Conservation (phyloP, 176 grass and related monocot genomes). For the Bonia amplexicaulis region DNA sequence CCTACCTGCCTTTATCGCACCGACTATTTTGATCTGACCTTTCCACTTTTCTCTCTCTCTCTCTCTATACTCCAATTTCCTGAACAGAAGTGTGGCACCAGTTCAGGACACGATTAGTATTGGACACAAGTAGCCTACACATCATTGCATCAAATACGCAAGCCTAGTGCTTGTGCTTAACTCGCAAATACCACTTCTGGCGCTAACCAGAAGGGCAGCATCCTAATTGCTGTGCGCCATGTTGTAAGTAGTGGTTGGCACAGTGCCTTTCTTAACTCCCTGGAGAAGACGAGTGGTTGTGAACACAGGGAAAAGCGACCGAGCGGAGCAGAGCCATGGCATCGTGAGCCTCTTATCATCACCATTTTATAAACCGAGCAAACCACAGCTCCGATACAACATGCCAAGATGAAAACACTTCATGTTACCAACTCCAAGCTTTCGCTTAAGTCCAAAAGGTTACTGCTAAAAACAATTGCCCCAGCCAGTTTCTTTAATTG, state of each 20-base stretch:
- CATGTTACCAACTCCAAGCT: conserved; percentile 5
- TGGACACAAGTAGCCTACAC: background rate
- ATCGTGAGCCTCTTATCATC: background rate
- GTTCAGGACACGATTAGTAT: background rate
- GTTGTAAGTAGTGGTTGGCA: conserved; percentile 30
- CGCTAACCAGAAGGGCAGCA: background rate
- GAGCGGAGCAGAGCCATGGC: background rate
- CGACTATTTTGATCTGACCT: background rate
- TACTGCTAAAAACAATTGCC: background rate
- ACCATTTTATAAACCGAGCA: background rate
- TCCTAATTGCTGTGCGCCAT: conserved; percentile 15
- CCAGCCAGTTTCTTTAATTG: background rate
- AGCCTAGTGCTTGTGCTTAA: background rate
- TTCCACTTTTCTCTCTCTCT: background rate
- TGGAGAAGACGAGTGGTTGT: background rate
- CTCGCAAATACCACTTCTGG: background rate
- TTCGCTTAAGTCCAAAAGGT: background rate
- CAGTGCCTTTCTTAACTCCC: background rate
- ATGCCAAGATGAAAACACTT: background rate
- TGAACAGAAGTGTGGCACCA: background rate
- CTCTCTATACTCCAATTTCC: background rate
- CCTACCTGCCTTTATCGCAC: background rate
- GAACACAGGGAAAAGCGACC: conserved; percentile 12
- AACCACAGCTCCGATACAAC: background rate
- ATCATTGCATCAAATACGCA: conserved; percentile 3